Percentiles rank a stretch among this genome's conserved stretches.
These are phyloP conservation scores for Aegilops sharonensis DNA, from an alignment of 176 grass and related monocot species.

Conservation along the genomic window DNA sequence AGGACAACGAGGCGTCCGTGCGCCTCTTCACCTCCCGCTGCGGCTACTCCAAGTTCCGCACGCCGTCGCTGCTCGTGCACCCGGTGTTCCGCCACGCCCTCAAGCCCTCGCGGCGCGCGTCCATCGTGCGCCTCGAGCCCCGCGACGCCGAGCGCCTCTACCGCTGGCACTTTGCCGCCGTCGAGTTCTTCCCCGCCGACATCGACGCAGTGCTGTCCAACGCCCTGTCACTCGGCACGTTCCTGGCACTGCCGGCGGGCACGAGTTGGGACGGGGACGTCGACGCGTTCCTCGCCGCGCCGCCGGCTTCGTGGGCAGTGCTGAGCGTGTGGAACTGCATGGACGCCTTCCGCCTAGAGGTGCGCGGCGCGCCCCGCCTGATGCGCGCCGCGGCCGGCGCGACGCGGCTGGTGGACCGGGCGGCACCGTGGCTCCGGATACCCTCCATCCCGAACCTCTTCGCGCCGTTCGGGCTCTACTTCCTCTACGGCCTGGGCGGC, in stretches of 20 bases:
- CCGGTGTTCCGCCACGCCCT: conserved; percentile 74
- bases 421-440: conserved; percentile 72
- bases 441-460: conserved; percentile 91
- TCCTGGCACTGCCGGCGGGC: conserved; percentile 51
- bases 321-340: conserved; percentile 88
- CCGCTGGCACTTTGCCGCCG: conserved; percentile 51
- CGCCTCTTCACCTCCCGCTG: conserved; percentile 76
- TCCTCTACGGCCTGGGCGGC: conserved; percentile 79
- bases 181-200: conserved; percentile 89
- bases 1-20: conserved; percentile 72
- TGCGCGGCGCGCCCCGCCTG: conserved; percentile 53
- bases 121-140: conserved; percentile 24
- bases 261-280: conserved; percentile 16
- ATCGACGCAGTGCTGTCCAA: conserved; percentile 68
- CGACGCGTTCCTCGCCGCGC: conserved; percentile 47
- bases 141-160: conserved; percentile 60
- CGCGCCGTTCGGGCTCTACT: conserved; percentile 85
- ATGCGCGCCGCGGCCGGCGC: conserved; percentile 49
- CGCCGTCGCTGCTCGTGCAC: conserved; percentile 63
- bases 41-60: conserved; percentile 83
- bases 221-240: conserved; percentile 73
- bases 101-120: background rate
- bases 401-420: conserved; percentile 71
- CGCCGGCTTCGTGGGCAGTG: conserved; percentile 76
- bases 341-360: conserved; percentile 75